These are phyloP conservation scores for Lactifluus pinguis DNA, from an alignment of 768 basidiomycete species.

Conservation along the genomic window DNA sequence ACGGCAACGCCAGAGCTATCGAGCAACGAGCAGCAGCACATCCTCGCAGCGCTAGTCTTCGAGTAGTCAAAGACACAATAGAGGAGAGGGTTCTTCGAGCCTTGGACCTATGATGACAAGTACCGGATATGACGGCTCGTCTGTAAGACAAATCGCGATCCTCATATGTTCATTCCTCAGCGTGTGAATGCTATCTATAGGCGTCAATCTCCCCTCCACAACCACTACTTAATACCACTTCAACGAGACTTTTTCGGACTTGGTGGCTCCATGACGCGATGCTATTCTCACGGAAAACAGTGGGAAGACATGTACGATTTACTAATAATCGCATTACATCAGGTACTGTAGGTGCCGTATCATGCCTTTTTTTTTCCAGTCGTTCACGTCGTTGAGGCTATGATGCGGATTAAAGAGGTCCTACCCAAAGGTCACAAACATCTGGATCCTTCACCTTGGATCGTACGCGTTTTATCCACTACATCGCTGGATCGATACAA, in stretches of 20 bases:
- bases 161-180: background rate
- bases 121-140: slow-evolving; percentile 75
- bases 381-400: too few relatives aligned
- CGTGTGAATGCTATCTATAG: background rate
- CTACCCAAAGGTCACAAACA: too few relatives aligned
- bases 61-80: slow-evolving; percentile 28
- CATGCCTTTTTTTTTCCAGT: too few relatives aligned
- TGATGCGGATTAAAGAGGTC: background rate
- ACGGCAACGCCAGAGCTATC: slow-evolving; percentile 21
- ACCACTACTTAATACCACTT: background rate
- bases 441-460: background rate
- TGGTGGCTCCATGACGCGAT: background rate
- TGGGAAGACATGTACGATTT: background rate
- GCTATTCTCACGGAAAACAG: background rate
- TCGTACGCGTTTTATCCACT: background rate
- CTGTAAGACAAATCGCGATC: slow-evolving; percentile 34
- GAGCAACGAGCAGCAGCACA: slow-evolving; percentile 17
- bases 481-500: background rate
- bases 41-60: slow-evolving; percentile 2
- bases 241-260: background rate
- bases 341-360: background rate
- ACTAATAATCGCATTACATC: background rate
- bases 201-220: background rate
- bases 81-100: slow-evolving; percentile 62
- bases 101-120: slow-evolving; percentile 66